These are phyloP conservation scores for Cinchona pubescens DNA, from an alignment of 257 asterid genomes.

Conservation along the genomic window DNA sequence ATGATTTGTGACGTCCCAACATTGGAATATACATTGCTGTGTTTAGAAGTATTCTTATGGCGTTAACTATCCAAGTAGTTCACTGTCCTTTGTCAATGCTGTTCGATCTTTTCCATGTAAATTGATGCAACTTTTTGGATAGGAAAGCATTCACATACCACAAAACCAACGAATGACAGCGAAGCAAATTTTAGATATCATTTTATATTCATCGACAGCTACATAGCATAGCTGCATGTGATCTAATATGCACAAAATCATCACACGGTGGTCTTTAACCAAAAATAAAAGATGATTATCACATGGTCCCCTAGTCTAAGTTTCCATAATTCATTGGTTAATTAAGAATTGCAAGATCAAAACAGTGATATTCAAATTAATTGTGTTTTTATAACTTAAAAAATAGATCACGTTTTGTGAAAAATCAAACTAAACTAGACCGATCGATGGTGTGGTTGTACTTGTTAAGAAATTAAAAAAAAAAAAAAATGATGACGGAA, in stretches of 20 bases:
- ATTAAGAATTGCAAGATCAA: background rate
- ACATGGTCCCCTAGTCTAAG: background rate
- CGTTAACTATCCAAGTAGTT: background rate
- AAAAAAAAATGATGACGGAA: background rate
- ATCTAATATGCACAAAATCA: background rate
- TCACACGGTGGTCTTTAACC: background rate
- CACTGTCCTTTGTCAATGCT: background rate
- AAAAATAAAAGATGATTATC: too few relatives aligned
- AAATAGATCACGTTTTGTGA: background rate
- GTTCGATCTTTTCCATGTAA: conserved; percentile 4
- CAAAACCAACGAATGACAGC: background rate
- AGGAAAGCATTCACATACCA: background rate
- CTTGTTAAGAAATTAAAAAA: background rate
- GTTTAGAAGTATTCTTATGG: background rate
- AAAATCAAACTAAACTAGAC: background rate
- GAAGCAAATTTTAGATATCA: background rate
- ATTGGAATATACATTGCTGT: background rate
- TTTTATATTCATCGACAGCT: background rate
- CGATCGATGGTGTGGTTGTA: background rate
- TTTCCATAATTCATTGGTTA: too few relatives aligned
- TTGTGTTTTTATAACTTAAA: too few relatives aligned
- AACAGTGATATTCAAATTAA: too few relatives aligned
- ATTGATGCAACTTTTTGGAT: background rate
- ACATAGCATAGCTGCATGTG: background rate
- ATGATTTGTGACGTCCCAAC: background rate